A percentile compares a stretch with the other conserved stretches of the same genome.
Conservation (phyloP, 306 rosid species). For the Malus sieversii region DNA sequence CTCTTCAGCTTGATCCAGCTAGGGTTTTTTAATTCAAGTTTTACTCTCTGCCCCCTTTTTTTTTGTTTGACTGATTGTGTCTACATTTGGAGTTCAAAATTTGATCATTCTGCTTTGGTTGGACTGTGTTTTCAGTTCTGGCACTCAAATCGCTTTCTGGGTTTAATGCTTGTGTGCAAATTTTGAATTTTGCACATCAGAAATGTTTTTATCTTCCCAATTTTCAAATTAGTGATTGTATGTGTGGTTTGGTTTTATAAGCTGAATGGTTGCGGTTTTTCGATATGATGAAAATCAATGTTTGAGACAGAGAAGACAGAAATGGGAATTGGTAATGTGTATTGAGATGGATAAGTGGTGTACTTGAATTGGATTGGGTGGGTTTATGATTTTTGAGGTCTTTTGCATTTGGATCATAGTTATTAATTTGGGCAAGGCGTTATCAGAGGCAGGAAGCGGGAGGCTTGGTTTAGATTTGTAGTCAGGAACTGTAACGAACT, state of each 20-base stretch:
- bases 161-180: background rate
- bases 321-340: background rate
- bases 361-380: background rate
- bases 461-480: conserved; percentile 1
- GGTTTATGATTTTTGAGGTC: background rate
- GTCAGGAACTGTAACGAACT: background rate
- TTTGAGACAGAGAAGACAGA: background rate
- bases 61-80: background rate
- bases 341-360: conserved; percentile 1
- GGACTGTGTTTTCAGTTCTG: background rate
- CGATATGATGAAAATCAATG: background rate
- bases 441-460: background rate
- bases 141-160: background rate
- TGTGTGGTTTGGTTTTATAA: background rate
- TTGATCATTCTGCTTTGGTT: background rate
- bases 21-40: conserved; percentile 9
- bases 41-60: background rate
- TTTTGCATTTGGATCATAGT: background rate
- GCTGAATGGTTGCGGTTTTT: background rate
- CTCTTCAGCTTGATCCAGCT: conserved; percentile 15
- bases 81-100: background rate
- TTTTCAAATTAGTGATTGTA: background rate
- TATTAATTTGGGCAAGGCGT: background rate
- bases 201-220: background rate
- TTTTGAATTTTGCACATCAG: background rate